Percentiles rank a stretch among this genome's conserved stretches.
These are phyloP conservation scores for Antarctomyces pellizariae DNA, from an alignment of 495 filamentous ascomycete species.

Conservation along the genomic window DNA sequence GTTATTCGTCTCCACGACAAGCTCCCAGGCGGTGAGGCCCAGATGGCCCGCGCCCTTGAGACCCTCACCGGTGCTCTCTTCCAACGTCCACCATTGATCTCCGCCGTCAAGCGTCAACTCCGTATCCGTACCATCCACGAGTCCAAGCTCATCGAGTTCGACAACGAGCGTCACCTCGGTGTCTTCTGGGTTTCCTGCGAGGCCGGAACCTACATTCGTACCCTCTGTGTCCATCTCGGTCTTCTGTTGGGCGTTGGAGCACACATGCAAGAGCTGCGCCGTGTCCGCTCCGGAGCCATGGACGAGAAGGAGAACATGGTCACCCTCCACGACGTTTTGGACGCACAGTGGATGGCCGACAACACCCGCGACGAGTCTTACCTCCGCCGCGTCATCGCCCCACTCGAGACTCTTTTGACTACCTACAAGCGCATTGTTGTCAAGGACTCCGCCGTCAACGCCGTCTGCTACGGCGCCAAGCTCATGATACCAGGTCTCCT, in stretches of 20 bases:
- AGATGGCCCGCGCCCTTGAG: slow-evolving; percentile 77
- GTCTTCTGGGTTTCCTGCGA: slow-evolving; percentile 99
- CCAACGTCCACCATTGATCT: slow-evolving; percentile 91
- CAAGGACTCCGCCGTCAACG: slow-evolving; percentile 83
- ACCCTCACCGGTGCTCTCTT: slow-evolving; percentile 89
- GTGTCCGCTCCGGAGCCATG: slow-evolving; percentile 89
- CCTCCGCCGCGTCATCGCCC: slow-evolving; percentile 68
- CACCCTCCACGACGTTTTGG: slow-evolving; percentile 84
- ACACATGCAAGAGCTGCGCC: slow-evolving; percentile 94
- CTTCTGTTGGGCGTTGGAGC: slow-evolving; percentile 81
- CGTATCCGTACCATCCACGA: slow-evolving; percentile 94
- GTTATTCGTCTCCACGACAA: slow-evolving; percentile 83
- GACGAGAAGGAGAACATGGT: slow-evolving; percentile 70
- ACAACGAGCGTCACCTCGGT: slow-evolving; percentile 90
- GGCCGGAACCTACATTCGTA: slow-evolving; percentile 95
- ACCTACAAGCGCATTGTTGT: slow-evolving; percentile 90
- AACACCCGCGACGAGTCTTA: slow-evolving; percentile 76
- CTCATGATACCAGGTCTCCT: slow-evolving; percentile 91
- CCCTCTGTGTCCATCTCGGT: slow-evolving; percentile 88
- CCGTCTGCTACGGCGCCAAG: slow-evolving; percentile 94
- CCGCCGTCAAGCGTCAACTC: slow-evolving; percentile 92
- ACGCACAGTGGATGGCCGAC: slow-evolving; percentile 84
- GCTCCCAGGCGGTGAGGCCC: slow-evolving; percentile 70
- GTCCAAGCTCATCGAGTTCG: slow-evolving; percentile 86
- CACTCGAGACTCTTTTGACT: slow-evolving; percentile 73